Evolutionary conservation across 2,329 filamentous ascomycete genomes (phyloP), one percentile per base, ranked within the genome.

Genomic region (Helotiales sp.): DNA sequence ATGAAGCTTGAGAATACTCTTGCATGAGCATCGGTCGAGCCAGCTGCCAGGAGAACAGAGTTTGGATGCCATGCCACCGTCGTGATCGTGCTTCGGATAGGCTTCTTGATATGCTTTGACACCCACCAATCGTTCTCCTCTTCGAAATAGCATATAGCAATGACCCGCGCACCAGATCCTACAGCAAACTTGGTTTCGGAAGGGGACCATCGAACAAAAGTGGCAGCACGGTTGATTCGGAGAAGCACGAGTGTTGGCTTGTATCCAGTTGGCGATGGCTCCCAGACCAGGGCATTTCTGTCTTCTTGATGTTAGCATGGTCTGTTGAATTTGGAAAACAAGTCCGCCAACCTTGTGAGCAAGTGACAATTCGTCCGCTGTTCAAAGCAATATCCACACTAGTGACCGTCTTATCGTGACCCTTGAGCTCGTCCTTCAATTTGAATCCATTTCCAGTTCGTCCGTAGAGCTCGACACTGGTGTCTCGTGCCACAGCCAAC

Each of bases 91-190:
- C 93, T 97, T 73, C 95, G 92, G 76, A 99, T 97, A 22, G 96
- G 96, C 87, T 98, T 99, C 88, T 98, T 98, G 77, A 99, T 83
- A 82, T 99, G 96, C 86, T 99, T 99, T 43, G 94, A 97, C 49
- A 99, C 95, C 96, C 96, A 99, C 96, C 96, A 99, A 84, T 99
- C 94, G 81, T 99, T 97, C 81, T 99, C 96, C 79, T 97, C 93
- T 78, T 99, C 96, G 75, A 99, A 99, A 84, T 98, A 98, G 85
- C 96, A 99, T 74, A 98, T 87, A 47, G 96, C 93, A 76, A 99
- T 97, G 72, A 97, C 91, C 71, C 96, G 90, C 74, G 97, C 96
- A 69, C 96, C 96, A 30, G 94, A 97, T 68, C 96, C 96, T 28
- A 98, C 96, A 63, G 96, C 96, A 79, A 99, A 99, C 82, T 99